Percentiles rank a stretch among this genome's conserved stretches.
Conservation (phyloP, 768 basidiomycete genomes). For the Terana coerulea region DNA sequence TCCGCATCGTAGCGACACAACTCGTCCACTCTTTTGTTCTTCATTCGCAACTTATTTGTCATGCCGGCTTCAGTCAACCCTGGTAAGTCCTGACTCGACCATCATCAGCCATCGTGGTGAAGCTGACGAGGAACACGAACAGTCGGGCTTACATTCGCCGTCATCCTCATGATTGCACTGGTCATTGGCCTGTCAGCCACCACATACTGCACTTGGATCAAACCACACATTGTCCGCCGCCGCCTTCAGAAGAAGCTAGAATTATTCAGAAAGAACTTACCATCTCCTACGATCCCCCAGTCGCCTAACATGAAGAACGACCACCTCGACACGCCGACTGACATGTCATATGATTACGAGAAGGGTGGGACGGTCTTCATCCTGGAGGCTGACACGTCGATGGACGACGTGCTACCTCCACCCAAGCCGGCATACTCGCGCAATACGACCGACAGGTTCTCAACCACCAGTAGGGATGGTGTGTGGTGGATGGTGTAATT, state of each 20-base stretch:
- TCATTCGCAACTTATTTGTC: too few species aligned
- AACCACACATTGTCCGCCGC: constrained; percentile 4
- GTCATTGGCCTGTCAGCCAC: constrained; percentile 4
- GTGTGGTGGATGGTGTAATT: constrained; percentile 13
- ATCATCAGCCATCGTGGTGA: neutral
- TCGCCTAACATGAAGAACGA: neutral
- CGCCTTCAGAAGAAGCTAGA: neutral
- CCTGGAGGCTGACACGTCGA: neutral
- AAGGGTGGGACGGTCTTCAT: neutral
- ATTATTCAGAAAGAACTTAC: neutral
- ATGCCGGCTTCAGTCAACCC: too few species aligned
- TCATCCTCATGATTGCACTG: constrained; percentile 3
- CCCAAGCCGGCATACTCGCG: constrained; percentile 7
- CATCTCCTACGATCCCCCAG: neutral
- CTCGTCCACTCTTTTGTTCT: too few species aligned
- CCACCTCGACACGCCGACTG: neutral
- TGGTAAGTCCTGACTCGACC: too few species aligned
- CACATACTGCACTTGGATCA: constrained; percentile 9
- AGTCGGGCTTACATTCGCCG: constrained; percentile 12
- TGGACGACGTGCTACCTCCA: constrained; percentile 1
- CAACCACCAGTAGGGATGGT: constrained; percentile 9
- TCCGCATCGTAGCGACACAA: too few species aligned
- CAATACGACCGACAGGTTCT: constrained; percentile 10
- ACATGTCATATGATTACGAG: neutral
- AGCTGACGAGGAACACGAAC: neutral